phyloP scores from a whole-genome alignment of 805 yeast genomes.

The Yarrowia divulgata region DNA sequence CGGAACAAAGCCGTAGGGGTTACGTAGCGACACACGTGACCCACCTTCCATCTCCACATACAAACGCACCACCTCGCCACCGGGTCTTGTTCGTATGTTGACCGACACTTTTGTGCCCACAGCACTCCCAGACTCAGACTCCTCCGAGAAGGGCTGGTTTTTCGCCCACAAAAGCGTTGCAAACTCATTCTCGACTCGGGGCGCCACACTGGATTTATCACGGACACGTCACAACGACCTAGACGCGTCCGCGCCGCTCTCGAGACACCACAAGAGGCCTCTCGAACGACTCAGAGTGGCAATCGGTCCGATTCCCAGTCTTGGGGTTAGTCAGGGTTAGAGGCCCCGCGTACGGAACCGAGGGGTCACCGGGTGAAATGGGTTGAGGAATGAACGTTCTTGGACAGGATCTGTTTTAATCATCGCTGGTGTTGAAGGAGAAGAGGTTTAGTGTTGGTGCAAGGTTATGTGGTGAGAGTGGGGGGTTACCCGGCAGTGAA shows the following conservation, averaged over 20 bases:
- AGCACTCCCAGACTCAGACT: neutral
- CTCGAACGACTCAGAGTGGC: neutral
- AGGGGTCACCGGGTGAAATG: slow-evolving; percentile 1
- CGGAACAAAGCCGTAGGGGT: neutral
- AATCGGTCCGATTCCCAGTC: slow-evolving; percentile 2
- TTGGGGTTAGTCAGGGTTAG: slow-evolving; percentile 8
- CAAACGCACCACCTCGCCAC: slow-evolving; percentile 1
- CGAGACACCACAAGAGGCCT: neutral
- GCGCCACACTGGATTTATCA: neutral
- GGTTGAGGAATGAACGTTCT: neutral
- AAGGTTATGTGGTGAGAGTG: neutral
- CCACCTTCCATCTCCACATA: neutral
- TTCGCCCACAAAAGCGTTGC: neutral
- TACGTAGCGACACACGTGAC: neutral
- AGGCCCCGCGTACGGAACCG: slow-evolving; percentile 16
- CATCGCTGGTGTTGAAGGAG: slow-evolving; percentile 7
- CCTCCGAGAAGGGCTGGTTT: slow-evolving; percentile 1
- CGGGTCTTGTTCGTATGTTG: neutral
- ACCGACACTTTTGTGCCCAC: neutral
- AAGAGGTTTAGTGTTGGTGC: neutral
- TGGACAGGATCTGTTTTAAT: neutral
- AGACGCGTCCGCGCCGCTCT: neutral
- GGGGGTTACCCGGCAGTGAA: slow-evolving; percentile 11
- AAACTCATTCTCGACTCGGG: neutral
- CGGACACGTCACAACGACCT: neutral